These are phyloP conservation scores for Ophiostoma tasmaniense DNA, from an alignment of 2,329 filamentous ascomycete genomes.

Conservation along the genomic window DNA sequence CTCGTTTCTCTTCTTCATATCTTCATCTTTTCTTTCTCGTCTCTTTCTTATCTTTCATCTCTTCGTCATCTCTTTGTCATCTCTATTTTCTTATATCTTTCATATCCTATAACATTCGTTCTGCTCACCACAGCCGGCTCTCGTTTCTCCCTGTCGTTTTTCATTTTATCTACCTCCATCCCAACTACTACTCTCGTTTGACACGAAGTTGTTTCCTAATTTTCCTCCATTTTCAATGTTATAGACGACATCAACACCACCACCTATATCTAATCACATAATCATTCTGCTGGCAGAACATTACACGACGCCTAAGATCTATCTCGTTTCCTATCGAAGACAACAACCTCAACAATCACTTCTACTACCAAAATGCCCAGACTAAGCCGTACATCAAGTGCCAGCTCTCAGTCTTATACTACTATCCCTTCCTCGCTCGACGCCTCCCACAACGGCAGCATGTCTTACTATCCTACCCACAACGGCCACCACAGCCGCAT, in stretches of 20 bases:
- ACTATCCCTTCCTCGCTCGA: conserved; percentile 22
- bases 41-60: background rate
- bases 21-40: conserved; percentile 11
- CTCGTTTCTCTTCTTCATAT: background rate
- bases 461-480: conserved; percentile 28
- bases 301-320: background rate
- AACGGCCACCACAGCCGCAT: background rate
- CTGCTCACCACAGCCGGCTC: background rate
- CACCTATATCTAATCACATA: background rate
- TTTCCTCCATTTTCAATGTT: background rate
- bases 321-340: conserved; percentile 11
- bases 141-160: background rate
- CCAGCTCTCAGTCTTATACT: conserved; percentile 24
- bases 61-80: background rate
- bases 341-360: conserved; percentile 22
- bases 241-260: background rate
- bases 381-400: conserved; percentile 25
- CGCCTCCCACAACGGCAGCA: conserved; percentile 21
- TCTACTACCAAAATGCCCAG: conserved; percentile 25
- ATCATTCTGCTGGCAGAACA: background rate
- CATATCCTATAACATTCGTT: conserved; percentile 20
- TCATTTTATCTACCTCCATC: background rate
- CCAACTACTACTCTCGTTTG: background rate
- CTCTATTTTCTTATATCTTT: conserved; percentile 19
- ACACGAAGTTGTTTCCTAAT: background rate